phyloP scores from a whole-genome alignment of 352 stramenopile genomes.

The Globisporangium perplexum region DNA sequence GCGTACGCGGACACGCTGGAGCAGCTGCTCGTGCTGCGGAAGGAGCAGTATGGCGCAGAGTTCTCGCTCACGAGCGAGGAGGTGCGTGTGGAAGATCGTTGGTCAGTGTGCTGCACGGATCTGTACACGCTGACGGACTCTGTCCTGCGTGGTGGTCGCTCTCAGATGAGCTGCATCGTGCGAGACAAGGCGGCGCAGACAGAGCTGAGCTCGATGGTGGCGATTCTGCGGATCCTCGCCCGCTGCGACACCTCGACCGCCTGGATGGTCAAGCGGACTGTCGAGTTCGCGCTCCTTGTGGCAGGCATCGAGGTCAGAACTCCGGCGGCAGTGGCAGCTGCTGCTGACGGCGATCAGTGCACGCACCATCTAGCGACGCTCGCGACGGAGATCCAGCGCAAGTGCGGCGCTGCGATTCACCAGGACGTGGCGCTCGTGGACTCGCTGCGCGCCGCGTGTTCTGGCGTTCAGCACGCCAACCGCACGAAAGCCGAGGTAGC shows the following conservation, averaged over 20 bases:
- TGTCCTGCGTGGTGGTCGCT: background rate
- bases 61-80: conserved; percentile 26
- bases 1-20: conserved; percentile 24
- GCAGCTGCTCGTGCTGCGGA: conserved; percentile 20
- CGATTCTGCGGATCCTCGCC: conserved; percentile 19
- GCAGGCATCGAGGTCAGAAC: conserved; percentile 1
- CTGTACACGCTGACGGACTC: background rate
- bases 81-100: conserved; percentile 5
- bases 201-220: conserved; percentile 5
- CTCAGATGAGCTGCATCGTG: conserved; percentile 24
- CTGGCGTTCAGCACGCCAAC: background rate
- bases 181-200: conserved; percentile 5
- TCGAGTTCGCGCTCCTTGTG: conserved; percentile 23
- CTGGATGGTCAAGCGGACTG: conserved; percentile 24
- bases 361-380: conserved; percentile 1
- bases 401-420: conserved; percentile 24
- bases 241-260: conserved; percentile 26
- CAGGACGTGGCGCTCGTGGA: conserved; percentile 24
- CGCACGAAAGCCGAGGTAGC: conserved; percentile 2
- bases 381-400: conserved; percentile 21
- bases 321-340: background rate
- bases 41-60: conserved; percentile 11
- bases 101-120: background rate
- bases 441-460: conserved; percentile 5
- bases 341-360: background rate